These are phyloP conservation scores for Mycosarcoma mackinlayi DNA, from an alignment of 1,284 basidiomycete species.

Conservation along the genomic window DNA sequence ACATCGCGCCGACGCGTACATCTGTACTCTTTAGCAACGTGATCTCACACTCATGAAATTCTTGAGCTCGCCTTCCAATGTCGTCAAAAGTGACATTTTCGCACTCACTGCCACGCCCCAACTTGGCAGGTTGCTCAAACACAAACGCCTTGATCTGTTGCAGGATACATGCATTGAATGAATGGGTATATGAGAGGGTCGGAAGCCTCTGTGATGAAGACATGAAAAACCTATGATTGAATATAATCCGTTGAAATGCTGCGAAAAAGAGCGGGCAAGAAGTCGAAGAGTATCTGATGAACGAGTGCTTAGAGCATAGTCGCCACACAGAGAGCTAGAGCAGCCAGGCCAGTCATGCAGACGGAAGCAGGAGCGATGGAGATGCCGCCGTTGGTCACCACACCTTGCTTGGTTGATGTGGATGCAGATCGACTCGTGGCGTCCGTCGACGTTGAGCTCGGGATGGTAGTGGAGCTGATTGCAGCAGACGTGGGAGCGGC, in stretches of 20 bases:
- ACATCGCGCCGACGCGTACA: constrained; percentile 11
- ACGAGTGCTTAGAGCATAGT: constrained; percentile 11
- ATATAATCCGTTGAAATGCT: constrained; percentile 12
- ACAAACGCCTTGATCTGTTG: no score
- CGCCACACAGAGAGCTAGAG: constrained; percentile 18
- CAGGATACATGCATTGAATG: constrained; percentile 2
- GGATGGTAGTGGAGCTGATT: neutral
- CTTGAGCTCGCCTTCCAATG: neutral
- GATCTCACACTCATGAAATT: neutral
- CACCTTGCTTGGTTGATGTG: constrained; percentile 1
- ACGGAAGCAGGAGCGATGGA: constrained; percentile 18
- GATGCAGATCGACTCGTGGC: neutral
- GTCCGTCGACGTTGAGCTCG: neutral
- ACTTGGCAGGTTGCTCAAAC: neutral
- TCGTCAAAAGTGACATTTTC: neutral
- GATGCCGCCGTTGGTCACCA: constrained; percentile 11
- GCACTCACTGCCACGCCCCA: neutral
- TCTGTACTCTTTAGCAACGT: neutral
- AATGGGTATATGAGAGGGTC: constrained; percentile 1
- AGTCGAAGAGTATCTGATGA: constrained; percentile 4
- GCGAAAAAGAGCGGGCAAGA: constrained; percentile 1
- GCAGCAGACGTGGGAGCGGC: neutral
- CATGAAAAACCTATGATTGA: no score
- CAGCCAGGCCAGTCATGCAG: constrained; percentile 11
- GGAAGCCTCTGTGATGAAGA: neutral